Evolutionary conservation across 2,329 filamentous ascomycete genomes (phyloP), one percentile per base, ranked within the genome.

Genomic region (Talaromyces sp.): DNA sequence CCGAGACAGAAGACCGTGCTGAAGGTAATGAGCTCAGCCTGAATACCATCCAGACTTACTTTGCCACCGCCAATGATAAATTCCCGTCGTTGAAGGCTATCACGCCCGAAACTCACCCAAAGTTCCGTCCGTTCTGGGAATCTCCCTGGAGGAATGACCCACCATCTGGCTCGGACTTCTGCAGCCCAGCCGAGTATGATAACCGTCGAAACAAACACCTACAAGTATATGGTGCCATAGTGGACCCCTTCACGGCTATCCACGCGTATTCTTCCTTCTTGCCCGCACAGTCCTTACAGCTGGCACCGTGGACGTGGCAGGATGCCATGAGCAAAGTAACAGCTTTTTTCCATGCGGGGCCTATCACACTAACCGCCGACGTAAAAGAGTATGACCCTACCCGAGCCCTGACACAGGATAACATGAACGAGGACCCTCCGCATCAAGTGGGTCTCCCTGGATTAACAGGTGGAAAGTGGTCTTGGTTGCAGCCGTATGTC

Each of bases 401-500:
- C n/a, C 40, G 40, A 42, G 40, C n/a, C 12, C 40, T 14, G n/a
- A 14, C n/a, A 14, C 40, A 42, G n/a, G 40, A 5, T 42, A 18
- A 14, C 40, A 42, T 42, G 40, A 42, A 18, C 12, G 40, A 42
- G 12, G n/a, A 42, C 5, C 12, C 12, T 5, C n/a, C 12, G 40
- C 40, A 27, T 4, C 56, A 63, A 18, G 23, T 30, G 31, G n/a
- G 8, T 67, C 0, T 59, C 62, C 36, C 31, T 67, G 12, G 36
- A 31, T 31, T 31, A 31, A 8, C 54, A 5, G 53, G 36, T 12
- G 62, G 36, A 3, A 62, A 67, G 36, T 67, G 66, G 61, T 30
- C 47, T 14, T 69, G 68, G 68, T 57, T 71, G 57, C 69, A 71
- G 65, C 66, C 69, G 34, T 71, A 70, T 57, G 34, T 36, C 27